phyloP scores from a whole-genome alignment of 2,329 filamentous ascomycete species.

The Pyricularia sp. region DNA sequence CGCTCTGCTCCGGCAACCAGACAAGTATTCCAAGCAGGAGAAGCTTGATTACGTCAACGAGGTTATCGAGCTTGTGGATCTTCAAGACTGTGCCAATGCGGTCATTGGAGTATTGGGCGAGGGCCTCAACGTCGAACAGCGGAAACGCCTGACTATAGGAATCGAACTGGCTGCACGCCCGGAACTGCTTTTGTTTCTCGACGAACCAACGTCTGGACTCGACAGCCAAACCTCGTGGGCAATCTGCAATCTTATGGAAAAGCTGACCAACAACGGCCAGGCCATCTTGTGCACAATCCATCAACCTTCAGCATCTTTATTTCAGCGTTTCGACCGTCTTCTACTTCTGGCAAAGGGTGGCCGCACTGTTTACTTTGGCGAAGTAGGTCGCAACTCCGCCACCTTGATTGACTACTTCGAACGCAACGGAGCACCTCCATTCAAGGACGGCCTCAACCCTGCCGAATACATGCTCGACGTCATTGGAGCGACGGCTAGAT shows the following conservation, averaged over 20 bases:
- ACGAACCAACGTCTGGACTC: slow-evolving; percentile 64
- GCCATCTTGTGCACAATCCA: slow-evolving; percentile 42
- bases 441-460: slow-evolving; percentile 48
- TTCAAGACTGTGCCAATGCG: slow-evolving; percentile 57
- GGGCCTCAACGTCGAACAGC: slow-evolving; percentile 52
- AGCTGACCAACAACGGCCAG: slow-evolving; percentile 43
- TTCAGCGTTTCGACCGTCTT: slow-evolving; percentile 44
- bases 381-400: slow-evolving; percentile 26
- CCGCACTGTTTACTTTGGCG: slow-evolving; percentile 7
- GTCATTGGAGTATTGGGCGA: slow-evolving; percentile 54
- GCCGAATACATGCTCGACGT: slow-evolving; percentile 57
- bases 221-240: slow-evolving; percentile 68
- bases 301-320: slow-evolving; percentile 35
- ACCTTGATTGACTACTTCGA: slow-evolving; percentile 50
- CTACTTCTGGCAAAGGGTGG: slow-evolving; percentile 20
- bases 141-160: slow-evolving; percentile 53
- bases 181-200: slow-evolving; percentile 52
- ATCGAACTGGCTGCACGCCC: slow-evolving; percentile 48
- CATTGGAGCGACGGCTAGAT: slow-evolving; percentile 22
- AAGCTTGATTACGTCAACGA: slow-evolving; percentile 55
- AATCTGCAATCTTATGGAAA: slow-evolving; percentile 59
- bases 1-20: slow-evolving; percentile 47
- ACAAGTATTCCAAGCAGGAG: slow-evolving; percentile 40
- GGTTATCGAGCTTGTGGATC: slow-evolving; percentile 56
- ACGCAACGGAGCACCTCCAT: slow-evolving; percentile 45